These are phyloP conservation scores for Sesbania bispinosa DNA, from an alignment of 306 rosid genomes.

Conservation along the genomic window DNA sequence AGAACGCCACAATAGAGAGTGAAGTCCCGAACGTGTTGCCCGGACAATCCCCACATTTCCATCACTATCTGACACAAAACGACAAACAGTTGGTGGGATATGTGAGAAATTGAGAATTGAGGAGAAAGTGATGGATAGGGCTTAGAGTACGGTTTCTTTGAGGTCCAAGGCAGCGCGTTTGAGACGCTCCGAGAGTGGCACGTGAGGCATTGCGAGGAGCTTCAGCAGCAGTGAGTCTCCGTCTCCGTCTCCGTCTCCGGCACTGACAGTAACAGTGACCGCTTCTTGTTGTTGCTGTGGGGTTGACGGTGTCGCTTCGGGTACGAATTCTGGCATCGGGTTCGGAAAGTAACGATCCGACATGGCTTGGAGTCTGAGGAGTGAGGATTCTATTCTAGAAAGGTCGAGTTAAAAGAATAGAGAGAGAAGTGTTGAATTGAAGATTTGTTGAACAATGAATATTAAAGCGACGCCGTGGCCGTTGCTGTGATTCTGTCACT, in stretches of 20 bases:
- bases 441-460: no score
- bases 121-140: not conserved
- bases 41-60: slow-evolving; percentile 55
- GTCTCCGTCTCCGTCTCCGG: slow-evolving; percentile 18
- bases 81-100: slow-evolving; percentile 30
- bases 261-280: not conserved
- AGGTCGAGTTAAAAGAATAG: not conserved
- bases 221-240: slow-evolving; percentile 39
- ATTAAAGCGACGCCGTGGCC: not conserved
- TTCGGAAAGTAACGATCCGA: slow-evolving; percentile 65
- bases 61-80: slow-evolving; percentile 49
- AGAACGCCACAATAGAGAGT: slow-evolving; percentile 69
- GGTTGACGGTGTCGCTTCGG: slow-evolving; percentile 42
- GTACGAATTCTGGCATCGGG: slow-evolving; percentile 53
- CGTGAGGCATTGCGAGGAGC: slow-evolving; percentile 61
- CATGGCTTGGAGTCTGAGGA: slow-evolving; percentile 29
- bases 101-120: not conserved
- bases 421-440: not conserved
- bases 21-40: slow-evolving; percentile 46
- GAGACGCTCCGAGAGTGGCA: slow-evolving; percentile 52
- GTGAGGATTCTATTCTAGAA: not conserved
- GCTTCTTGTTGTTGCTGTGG: slow-evolving; percentile 31
- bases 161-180: slow-evolving; percentile 79
- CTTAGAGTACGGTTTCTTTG: slow-evolving; percentile 51
- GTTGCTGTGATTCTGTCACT: not conserved